phyloP scores from a whole-genome alignment of 495 filamentous ascomycete genomes.

The Neurospora sp. region DNA sequence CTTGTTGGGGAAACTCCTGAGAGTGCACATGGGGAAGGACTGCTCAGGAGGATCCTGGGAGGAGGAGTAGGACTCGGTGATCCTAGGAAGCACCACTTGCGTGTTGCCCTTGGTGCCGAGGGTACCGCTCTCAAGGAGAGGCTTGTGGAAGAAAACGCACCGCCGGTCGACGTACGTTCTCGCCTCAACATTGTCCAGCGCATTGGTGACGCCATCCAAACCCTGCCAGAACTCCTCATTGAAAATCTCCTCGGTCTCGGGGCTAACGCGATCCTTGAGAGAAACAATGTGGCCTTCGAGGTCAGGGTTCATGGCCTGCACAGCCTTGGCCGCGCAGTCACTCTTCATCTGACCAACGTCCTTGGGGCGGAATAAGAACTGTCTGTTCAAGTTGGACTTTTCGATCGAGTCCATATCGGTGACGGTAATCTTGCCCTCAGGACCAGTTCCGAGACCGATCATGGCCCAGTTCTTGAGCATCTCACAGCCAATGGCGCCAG shows the following conservation, averaged over 20 bases:
- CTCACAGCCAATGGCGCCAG: constrained; percentile 96
- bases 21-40: constrained; percentile 97
- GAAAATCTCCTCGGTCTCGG: constrained; percentile 91
- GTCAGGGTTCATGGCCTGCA: constrained; percentile 90
- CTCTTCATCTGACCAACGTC: constrained; percentile 98
- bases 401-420: constrained; percentile 99
- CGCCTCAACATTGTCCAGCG: constrained; percentile 95
- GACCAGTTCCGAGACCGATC: constrained; percentile 88
- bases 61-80: constrained; percentile 97
- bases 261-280: constrained; percentile 79
- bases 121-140: constrained; percentile 91
- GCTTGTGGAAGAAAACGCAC: constrained; percentile 98
- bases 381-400: constrained; percentile 96
- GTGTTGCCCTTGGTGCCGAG: constrained; percentile 98
- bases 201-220: constrained; percentile 93
- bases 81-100: constrained; percentile 79
- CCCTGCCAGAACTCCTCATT: constrained; percentile 87
- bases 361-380: constrained; percentile 90
- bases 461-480: constrained; percentile 99
- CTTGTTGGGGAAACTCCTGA: constrained; percentile 95
- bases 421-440: constrained; percentile 77
- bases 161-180: constrained; percentile 94
- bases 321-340: constrained; percentile 82
- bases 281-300: constrained; percentile 73
- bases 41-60: constrained; percentile 98